Base-by-base conservation (phyloP, 2,329 filamentous ascomycete species). In the Alternaria viburni region DNA sequence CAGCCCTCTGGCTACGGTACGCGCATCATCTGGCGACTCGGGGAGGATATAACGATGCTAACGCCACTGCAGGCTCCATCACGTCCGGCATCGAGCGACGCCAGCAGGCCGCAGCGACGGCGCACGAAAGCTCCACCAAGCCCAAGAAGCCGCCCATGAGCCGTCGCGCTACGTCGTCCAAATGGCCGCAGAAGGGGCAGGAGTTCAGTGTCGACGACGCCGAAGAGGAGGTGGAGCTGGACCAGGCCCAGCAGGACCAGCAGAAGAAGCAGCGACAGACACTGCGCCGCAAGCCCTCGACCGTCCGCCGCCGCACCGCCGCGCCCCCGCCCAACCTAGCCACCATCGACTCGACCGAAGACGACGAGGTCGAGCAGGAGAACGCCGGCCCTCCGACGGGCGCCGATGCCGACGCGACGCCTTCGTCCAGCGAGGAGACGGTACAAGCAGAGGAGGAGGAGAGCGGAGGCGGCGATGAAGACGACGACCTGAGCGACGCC, bases 181-280 rank as follows among this genome's bases (percentile, higher is more conserved):
- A 88, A 73, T 89, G 89, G 44, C 93, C 93, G 3, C 89, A 95
- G 76, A 90, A 93, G 57, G 92, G 94, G 28, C 91, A 92, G 66
- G 86, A 95, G 64, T 98, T 97, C 81, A 97, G 94, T 0, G 93
- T 93, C 51, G 94, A 98, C 76, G 95, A 98, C 78, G 93, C 93
- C 74, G 84, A 89, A 23, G 86, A 89, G 68, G 95, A 97, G 79
- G 89, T 97, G 19, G 90, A 92, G 74, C 87, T 88, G 65, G 91
- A 93, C 73, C 81, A 86, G 57, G 82, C 78, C 44, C 74, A 65
- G 81, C 77, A 68, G 59, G 73, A 71, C 59, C 68, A 67, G 59
- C 69, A 65, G 66, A 72, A 73, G 66, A 69, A 74, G 44, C 68
- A 69, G 47, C 68, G 65, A 50, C 78, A 76, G 67, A 77, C 81